Evolutionary conservation across 129 eudicot species (phyloP), one percentile per base, ranked within the genome.

Genomic region (Artemisia tridentata): DNA sequence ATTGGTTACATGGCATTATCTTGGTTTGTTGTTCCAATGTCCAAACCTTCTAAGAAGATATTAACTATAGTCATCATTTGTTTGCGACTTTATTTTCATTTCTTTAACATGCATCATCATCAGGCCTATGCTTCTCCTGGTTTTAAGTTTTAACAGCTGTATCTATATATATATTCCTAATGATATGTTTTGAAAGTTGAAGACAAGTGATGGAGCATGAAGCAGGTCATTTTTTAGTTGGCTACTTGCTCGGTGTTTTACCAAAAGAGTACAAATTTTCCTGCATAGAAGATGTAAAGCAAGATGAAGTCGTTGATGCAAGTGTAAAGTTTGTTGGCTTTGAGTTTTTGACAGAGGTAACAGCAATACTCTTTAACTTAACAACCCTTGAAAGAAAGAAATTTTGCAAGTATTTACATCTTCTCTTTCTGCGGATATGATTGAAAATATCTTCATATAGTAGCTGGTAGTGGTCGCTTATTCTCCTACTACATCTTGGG

Each of bases 171-270:
- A 25, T 54, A 23, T 43, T 71, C 9, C 53, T 38, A 12, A 56
- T 67, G 47, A 57, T 59, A 54, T 25, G 46, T 67, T 76, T 46
- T 47, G 65, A 49, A 72, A 73, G 63, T 55, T 82, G 76, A 80
- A 72, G 75, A 55, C 75, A 70, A 72, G 80, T 79, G 61, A 59
- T 69, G 77, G 88, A 83, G 76, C 95, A 88, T 41, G 96, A 88
- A 81, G 96, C 91, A 49, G 96, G 91, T 31, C 96, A 88, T 72
- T 88, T 88, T 79, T 79, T 88, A 51, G 80, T 85, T 81, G 96
- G 86, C 38, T 88, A 88, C 80, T 57, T 88, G 87, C 78, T 88
- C 71, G 95, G 95, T 67, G 82, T 80, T 64, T 71, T 88, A 43
- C 91, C 95, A 56, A 88, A 78, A 81, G 63, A 80, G 60, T 88